Base-by-base conservation (phyloP, 2,329 filamentous ascomycete species). In the Penicillium digitatum region DNA sequence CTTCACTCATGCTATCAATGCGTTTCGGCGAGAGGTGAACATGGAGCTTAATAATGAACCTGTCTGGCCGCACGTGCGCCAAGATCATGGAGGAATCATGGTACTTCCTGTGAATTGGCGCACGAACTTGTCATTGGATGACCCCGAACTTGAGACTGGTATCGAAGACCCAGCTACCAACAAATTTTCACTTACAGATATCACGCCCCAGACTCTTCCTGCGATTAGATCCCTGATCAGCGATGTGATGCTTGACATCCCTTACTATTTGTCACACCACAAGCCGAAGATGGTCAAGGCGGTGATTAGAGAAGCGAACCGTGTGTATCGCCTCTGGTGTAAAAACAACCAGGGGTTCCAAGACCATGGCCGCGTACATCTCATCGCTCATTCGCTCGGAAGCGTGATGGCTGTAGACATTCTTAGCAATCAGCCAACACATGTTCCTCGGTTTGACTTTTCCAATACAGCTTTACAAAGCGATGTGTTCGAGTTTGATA, bases 241-340 rank as follows among this genome's bases (percentile, higher is more conserved):
- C 39, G 94, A 99, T 71, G 90, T 99, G 64, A 96, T 99, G 90
- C 87, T 97, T 47, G 94, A 99, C 70, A 93, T 99, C 47, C 94
- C 94, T 0, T 97, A 96, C 70, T 99, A 97, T 75, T 87, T 99
- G 75, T 97, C 93, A 0, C 89, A 95, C 56, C 93, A 97, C 74
- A 96, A 97, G 67, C 84, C 87, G 4, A 96, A 91, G 72, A 97
- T 99, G 92, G 88, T 96, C 48, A 82, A 87, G 40, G 92, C 94
- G 1, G 86, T 96, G 45, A 87, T 95, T 38, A 82, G 82, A 55
- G 94, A 99, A 75, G 93, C 94, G 8, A 99, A 99, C 67, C 84
- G 93, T 5, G 89, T 99, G n/a, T 97, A 96, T 70, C 84, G 89
- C 18, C 81, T 97, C 1, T 99, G 94, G 94, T 96, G 92, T 68